Base-by-base conservation (phyloP, 2,329 filamentous ascomycete species). In the Scortechinia acanthostroma region DNA sequence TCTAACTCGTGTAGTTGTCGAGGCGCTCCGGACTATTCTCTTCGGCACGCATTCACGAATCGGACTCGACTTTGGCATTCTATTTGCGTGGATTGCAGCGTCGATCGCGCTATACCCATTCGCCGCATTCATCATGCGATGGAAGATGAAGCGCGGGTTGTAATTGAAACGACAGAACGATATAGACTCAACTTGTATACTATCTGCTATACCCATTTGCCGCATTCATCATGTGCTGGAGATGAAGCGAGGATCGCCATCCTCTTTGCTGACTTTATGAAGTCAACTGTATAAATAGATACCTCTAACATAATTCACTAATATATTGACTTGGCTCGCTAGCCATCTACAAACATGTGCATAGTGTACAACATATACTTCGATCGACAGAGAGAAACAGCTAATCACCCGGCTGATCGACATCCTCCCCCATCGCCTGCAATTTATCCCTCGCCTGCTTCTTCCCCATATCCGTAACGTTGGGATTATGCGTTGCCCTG, bases 1-100 rank as follows among this genome's bases (percentile, higher is more conserved):
- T 48, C 28, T 30, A 23, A 25, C 15, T 21, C 49, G 23, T 4
- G 40, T 2, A 25, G 68, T 84, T 28, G 79, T 84, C 22, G 69
- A 80, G 53, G 80, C 68, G 0, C 70, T 71, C 21, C 66, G 79
- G 3, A 74, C 73, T n/a, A 72, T 84, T 22, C 50, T 84, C 13
- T 84, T 85, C 49, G 77, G 76, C 45, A 59, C 77, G 4, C 73
- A 77, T 49, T 76, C 73, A 1, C 57, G 69, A 14, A 74, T 84
- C 43, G 77, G 77, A 0, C 56, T 81, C 2, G 75, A 84, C 49
- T 76, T 84, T 56, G 79, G 73, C 0, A 61, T 84, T 1, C 55
- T 85, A 37, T 71, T 82, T 47, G 71, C 71, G 0, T 84, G 77
- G 80, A 60, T 58, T 1, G 74, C 64, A 0, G 57, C 79, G 3